Conservation (phyloP, 1,284 basidiomycete genomes). For the Psilocybe mexicana region DNA sequence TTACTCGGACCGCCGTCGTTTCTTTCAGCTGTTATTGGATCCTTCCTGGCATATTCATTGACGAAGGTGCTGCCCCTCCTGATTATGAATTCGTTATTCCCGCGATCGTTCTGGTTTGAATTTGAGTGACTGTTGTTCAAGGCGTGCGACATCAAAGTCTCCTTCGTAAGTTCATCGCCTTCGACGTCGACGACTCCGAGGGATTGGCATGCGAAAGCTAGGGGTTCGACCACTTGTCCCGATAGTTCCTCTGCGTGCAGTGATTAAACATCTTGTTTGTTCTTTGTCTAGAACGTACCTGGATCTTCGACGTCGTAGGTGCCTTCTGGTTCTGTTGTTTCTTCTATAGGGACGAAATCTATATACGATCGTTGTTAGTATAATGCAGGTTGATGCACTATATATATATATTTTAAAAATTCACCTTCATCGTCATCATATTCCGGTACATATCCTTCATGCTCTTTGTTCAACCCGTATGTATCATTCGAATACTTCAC, state of each 20-base stretch:
- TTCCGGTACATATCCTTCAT: conserved; percentile 30
- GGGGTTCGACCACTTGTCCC: too few species aligned
- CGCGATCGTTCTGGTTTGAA: not conserved
- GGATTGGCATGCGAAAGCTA: conserved; percentile 11
- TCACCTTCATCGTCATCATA: too few species aligned
- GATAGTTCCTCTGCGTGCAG: too few species aligned
- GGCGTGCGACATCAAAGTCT: conserved; percentile 21
- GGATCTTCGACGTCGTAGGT: too few species aligned
- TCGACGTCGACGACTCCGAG: conserved; percentile 23
- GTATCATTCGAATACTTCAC: conserved; percentile 23
- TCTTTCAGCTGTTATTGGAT: conserved; percentile 3
- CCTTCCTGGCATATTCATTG: conserved; percentile 24
- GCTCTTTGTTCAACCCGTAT: conserved; percentile 25
- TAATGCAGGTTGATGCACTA: too few species aligned
- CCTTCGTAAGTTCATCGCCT: conserved; percentile 12
- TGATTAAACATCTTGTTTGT: too few species aligned
- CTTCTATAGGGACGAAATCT: too few species aligned
- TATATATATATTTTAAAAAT: too few species aligned
- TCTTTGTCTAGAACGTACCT: too few species aligned
- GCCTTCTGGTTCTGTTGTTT: too few species aligned
- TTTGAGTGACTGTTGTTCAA: conserved; percentile 11
- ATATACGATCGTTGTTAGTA: too few species aligned
- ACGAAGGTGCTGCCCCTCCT: conserved; percentile 21
- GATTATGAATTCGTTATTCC: conserved; percentile 16
- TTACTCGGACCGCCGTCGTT: conserved; percentile 15